Evolutionary conservation across 2,329 filamentous ascomycete genomes (phyloP).

Genomic region (Calonectria fujianensis): DNA sequence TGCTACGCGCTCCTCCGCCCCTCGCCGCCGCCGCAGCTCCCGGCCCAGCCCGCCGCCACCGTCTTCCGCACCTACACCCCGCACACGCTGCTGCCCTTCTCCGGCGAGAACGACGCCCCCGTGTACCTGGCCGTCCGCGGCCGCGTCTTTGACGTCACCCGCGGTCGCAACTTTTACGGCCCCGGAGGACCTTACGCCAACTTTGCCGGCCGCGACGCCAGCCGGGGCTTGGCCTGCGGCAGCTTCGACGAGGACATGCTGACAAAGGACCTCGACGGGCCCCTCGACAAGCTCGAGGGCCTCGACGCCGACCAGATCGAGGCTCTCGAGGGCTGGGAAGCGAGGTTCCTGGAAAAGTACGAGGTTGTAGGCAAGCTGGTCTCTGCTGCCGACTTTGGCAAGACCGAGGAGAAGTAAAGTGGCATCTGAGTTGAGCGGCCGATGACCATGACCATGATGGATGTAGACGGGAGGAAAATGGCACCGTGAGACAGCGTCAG

Average conservation of each 20-base stretch:
- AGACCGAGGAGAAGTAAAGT: slow-evolving; percentile 45
- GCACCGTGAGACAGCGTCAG: background rate
- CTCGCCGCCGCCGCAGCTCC: slow-evolving; percentile 66
- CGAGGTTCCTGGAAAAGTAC: slow-evolving; percentile 95
- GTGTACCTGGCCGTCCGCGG: slow-evolving; percentile 96
- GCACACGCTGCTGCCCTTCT: slow-evolving; percentile 87
- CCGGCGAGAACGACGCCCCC: slow-evolving; percentile 82
- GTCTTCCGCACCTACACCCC: slow-evolving; percentile 85
- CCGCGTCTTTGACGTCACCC: slow-evolving; percentile 90
- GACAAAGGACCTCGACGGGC: slow-evolving; percentile 90
- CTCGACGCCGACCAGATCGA: slow-evolving; percentile 86
- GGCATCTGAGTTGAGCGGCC: slow-evolving; percentile 16
- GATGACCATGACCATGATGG: background rate
- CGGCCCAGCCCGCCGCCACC: slow-evolving; percentile 72
- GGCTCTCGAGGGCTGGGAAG: slow-evolving; percentile 92
- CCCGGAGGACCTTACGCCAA: slow-evolving; percentile 96
- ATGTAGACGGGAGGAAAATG: background rate
- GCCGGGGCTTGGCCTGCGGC: slow-evolving; percentile 88
- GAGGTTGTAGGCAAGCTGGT: slow-evolving; percentile 93
- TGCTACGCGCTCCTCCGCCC: slow-evolving; percentile 74
- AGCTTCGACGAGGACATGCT: slow-evolving; percentile 98
- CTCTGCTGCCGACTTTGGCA: slow-evolving; percentile 63
- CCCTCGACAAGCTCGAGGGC: slow-evolving; percentile 84
- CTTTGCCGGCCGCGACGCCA: slow-evolving; percentile 95
- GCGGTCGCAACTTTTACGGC: slow-evolving; percentile 95